A percentile compares a stretch with the other conserved stretches of the same genome.
phyloP scores from a whole-genome alignment of 2,329 filamentous ascomycete genomes.

The Alternaria rosae region DNA sequence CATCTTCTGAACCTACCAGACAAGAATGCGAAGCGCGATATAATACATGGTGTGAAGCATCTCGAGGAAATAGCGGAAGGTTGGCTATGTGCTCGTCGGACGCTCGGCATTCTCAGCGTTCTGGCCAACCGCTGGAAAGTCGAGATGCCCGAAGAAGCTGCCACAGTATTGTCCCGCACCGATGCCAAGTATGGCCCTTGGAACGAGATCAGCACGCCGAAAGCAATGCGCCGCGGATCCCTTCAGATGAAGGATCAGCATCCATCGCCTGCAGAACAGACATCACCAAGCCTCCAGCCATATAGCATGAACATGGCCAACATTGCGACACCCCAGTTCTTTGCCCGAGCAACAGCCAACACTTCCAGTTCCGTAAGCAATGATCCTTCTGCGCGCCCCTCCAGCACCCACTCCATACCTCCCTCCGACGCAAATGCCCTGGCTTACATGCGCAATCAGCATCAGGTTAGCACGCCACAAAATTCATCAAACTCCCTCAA shows the following conservation, averaged over 20 bases:
- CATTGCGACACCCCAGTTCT: constrained; percentile 35
- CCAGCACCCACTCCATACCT: constrained; percentile 40
- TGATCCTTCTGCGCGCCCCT: constrained; percentile 33
- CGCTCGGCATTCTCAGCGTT: constrained; percentile 83
- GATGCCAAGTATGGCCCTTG: constrained; percentile 80
- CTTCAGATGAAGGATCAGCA: constrained; percentile 24
- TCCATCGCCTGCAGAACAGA: constrained; percentile 29
- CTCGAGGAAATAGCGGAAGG: constrained; percentile 95
- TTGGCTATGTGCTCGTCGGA: constrained; percentile 88
- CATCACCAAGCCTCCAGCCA: constrained; percentile 36
- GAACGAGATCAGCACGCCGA: constrained; percentile 41
- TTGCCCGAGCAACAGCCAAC: constrained; percentile 28
- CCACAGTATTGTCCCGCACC: constrained; percentile 75
- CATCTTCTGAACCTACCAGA: constrained; percentile 93
- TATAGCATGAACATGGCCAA: constrained; percentile 41
- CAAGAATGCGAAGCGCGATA: constrained; percentile 87
- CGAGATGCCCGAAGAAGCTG: constrained; percentile 83
- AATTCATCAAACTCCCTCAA: constrained; percentile 20
- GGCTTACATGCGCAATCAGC: constrained; percentile 43
- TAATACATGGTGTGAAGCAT: constrained; percentile 88
- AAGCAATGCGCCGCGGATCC: constrained; percentile 25
- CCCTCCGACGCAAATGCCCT: constrained; percentile 41
- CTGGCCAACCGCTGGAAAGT: constrained; percentile 90
- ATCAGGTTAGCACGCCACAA: constrained; percentile 29
- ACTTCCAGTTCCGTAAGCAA: constrained; percentile 32